A percentile compares a stretch with the other conserved stretches of the same genome.
Evolutionary conservation across 2,329 filamentous ascomycete species (phyloP).

Genomic region (Furcasterigmium furcatum): DNA sequence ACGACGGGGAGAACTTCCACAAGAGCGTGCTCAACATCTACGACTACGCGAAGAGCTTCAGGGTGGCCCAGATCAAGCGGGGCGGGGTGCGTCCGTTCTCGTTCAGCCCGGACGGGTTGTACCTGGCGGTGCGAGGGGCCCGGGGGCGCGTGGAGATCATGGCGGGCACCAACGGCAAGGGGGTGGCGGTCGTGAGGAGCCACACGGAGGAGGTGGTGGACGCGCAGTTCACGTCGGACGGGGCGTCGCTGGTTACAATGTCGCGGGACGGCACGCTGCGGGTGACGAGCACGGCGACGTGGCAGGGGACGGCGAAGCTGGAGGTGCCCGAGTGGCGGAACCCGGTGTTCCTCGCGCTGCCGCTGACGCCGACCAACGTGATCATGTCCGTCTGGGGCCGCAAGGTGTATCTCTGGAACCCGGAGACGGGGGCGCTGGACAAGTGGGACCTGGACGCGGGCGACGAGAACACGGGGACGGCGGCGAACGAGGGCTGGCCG

Average conservation of each 20-base stretch:
- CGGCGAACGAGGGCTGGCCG: constrained; percentile 7
- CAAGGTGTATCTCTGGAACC: constrained; percentile 8
- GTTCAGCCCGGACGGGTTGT: constrained; percentile 6
- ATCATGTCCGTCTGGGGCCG: constrained; percentile 9
- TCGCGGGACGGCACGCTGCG: constrained; percentile 9
- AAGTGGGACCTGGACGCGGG: constrained; percentile 9
- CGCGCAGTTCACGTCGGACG: constrained; percentile 9
- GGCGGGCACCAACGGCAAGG: constrained; percentile 1
- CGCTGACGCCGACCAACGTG: not conserved
- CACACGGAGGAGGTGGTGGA: constrained; percentile 12
- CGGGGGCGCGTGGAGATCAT: constrained; percentile 8
- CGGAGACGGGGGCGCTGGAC: constrained; percentile 4
- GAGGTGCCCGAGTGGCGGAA: constrained; percentile 10
- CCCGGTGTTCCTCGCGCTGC: constrained; percentile 7
- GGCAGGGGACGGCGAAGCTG: constrained; percentile 7
- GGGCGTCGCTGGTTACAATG: constrained; percentile 4
- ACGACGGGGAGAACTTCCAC: constrained; percentile 8
- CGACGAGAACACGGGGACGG: too few relatives aligned
- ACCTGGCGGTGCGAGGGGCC: constrained; percentile 6
- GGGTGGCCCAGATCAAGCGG: not conserved
- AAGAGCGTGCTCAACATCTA: constrained; percentile 5
- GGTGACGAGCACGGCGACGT: constrained; percentile 4
- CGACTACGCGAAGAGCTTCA: not conserved
- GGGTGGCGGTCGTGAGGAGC: constrained; percentile 6
- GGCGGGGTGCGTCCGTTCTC: constrained; percentile 4